Evolutionary conservation across 441 rosid species (phyloP).

Genomic region (Erodium moschatum): DNA sequence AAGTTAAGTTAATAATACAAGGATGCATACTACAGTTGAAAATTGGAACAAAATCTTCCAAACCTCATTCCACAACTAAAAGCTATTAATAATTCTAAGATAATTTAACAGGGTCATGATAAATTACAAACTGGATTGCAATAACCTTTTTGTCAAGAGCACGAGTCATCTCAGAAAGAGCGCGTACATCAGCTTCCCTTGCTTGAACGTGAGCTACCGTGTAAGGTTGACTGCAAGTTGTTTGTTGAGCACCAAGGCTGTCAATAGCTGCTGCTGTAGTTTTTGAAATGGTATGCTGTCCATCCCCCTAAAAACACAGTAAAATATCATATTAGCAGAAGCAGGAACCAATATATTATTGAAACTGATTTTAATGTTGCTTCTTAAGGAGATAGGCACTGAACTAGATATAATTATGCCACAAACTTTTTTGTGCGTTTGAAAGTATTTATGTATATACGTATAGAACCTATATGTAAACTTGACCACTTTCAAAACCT

Average conservation of each 20-base stretch:
- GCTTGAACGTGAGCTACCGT: conserved; percentile 27
- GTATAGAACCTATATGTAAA: neutral
- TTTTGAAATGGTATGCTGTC: conserved; percentile 27
- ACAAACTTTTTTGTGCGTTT: neutral
- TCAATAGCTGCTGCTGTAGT: conserved; percentile 33
- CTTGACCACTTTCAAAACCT: neutral
- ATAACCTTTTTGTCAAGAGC: conserved; percentile 58
- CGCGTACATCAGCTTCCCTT: conserved; percentile 55
- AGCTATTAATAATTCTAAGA: neutral
- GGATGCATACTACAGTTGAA: neutral
- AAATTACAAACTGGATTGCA: neutral
- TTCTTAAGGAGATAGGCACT: neutral
- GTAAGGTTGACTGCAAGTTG: conserved; percentile 34
- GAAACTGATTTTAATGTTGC: neutral
- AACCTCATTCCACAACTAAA: neutral
- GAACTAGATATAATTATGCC: neutral
- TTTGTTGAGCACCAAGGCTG: conserved; percentile 34
- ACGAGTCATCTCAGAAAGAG: conserved; percentile 39
- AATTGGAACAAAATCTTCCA: neutral
- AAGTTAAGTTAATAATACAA: neutral
- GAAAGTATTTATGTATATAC: neutral
- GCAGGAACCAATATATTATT: neutral
- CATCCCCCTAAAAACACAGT: conserved; percentile 36
- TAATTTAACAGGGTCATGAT: neutral
- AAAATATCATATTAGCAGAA: conserved; percentile 13